phyloP scores from a whole-genome alignment of 225 moss, liverwort and hornwort species.

The Takakia lepidozioides region DNA sequence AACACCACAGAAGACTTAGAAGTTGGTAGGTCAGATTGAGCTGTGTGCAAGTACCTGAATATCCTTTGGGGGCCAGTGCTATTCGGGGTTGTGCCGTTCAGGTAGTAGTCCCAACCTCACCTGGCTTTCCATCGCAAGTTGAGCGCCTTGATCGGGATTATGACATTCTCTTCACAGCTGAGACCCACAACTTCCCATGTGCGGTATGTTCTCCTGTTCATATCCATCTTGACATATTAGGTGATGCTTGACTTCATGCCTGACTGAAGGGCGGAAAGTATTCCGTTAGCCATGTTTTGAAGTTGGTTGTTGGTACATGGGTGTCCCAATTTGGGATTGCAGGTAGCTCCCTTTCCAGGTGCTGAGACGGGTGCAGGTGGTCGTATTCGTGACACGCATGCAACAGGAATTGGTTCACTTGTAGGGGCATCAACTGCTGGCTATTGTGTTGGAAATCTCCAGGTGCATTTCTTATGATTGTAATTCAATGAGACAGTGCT shows the following conservation, averaged over 20 bases:
- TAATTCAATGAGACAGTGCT: too few species aligned
- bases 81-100: slow-evolving; percentile 71
- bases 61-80: slow-evolving; percentile 56
- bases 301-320: too few species aligned
- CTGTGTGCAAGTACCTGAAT: background rate
- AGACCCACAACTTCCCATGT: slow-evolving; percentile 98
- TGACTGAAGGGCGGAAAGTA: too few species aligned
- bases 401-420: slow-evolving; percentile 89
- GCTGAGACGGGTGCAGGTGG: slow-evolving; percentile 98
- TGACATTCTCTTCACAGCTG: slow-evolving; percentile 97
- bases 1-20: too few species aligned
- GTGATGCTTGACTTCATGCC: too few species aligned
- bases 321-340: slow-evolving; percentile 3
- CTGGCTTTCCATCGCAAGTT: slow-evolving; percentile 74
- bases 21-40: too few species aligned
- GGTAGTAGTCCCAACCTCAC: slow-evolving; percentile 57
- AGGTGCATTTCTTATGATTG: slow-evolving; percentile 50
- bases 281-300: too few species aligned
- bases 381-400: slow-evolving; percentile 97
- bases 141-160: slow-evolving; percentile 67
- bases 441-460: slow-evolving; percentile 99
- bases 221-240: too few species aligned
- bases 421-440: slow-evolving; percentile 96
- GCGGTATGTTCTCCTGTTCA: slow-evolving; percentile 58
- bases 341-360: slow-evolving; percentile 99